These are phyloP conservation scores for Apophysomyces sp. DNA, from an alignment of 371 early-diverging fungal genomes.

Conservation along the genomic window DNA sequence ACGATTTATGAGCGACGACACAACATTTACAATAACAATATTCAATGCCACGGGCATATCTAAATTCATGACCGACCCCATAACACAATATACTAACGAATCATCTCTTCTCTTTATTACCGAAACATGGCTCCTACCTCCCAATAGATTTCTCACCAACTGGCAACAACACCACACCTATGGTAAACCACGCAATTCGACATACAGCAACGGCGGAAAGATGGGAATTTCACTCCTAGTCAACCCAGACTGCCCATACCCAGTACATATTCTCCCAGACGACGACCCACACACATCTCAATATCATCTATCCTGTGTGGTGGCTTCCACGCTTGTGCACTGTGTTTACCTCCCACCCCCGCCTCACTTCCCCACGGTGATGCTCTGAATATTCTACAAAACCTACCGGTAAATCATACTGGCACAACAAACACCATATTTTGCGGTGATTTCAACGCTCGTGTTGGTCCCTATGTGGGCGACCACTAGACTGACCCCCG, in stretches of 20 bases:
- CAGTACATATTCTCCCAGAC: background rate
- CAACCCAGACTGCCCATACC: slow-evolving; percentile 1
- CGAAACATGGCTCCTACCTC: slow-evolving; percentile 13
- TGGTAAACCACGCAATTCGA: background rate
- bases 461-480: slow-evolving; percentile 2
- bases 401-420: background rate
- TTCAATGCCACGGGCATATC: background rate
- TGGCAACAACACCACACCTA: slow-evolving; percentile 7
- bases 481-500: background rate
- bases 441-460: slow-evolving; percentile 22
- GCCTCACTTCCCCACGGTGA: background rate
- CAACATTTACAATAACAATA: background rate
- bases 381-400: background rate
- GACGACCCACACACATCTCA: background rate
- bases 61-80: background rate
- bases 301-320: slow-evolving; percentile 2
- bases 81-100: background rate
- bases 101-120: slow-evolving; percentile 7
- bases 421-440: slow-evolving; percentile 10
- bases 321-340: slow-evolving; percentile 5
- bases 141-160: background rate
- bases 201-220: background rate
- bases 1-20: too few species aligned
- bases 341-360: slow-evolving; percentile 13
- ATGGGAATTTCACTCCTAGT: slow-evolving; percentile 5